Percentiles rank a stretch among this genome's conserved stretches.
Conservation (phyloP, 208 protist genomes). For the Trypanosoma boissoni region DNA sequence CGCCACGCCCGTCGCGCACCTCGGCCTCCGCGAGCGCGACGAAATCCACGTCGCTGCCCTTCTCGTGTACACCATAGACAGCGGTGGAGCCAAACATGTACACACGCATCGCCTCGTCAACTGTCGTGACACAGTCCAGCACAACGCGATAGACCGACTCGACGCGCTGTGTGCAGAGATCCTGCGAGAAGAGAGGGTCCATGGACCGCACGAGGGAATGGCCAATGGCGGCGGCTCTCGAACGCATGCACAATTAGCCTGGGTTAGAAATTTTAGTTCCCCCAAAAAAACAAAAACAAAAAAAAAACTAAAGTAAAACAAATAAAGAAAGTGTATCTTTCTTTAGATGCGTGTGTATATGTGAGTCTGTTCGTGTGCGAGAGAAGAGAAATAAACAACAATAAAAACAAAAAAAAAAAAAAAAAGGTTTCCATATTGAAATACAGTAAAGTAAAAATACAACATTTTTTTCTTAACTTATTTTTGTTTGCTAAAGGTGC, state of each 20-base stretch:
- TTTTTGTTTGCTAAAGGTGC: too few species aligned
- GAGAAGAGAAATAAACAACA: not conserved
- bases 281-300: constrained; percentile 1
- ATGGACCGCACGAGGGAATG: constrained; percentile 22
- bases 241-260: constrained; percentile 6
- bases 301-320: constrained; percentile 3
- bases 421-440: constrained; percentile 9
- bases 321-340: too few species aligned
- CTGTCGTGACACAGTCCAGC: constrained; percentile 29
- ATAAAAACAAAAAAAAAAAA: constrained; percentile 25
- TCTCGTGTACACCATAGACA: constrained; percentile 68
- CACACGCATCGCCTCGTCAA: constrained; percentile 52
- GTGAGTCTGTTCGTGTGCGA: constrained; percentile 1
- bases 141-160: constrained; percentile 40
- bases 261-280: not conserved
- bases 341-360: not conserved
- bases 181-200: constrained; percentile 14
- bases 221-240: constrained; percentile 20
- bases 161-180: constrained; percentile 51
- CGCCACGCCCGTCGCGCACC: constrained; percentile 43
- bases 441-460: too few species aligned
- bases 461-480: too few species aligned
- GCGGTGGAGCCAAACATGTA: constrained; percentile 83
- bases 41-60: constrained; percentile 77
- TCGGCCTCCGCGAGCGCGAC: constrained; percentile 52